A percentile compares a stretch with the other conserved stretches of the same genome.
Conservation (phyloP, 1,139 yeast species). For the Blastobotrys serpentis region DNA sequence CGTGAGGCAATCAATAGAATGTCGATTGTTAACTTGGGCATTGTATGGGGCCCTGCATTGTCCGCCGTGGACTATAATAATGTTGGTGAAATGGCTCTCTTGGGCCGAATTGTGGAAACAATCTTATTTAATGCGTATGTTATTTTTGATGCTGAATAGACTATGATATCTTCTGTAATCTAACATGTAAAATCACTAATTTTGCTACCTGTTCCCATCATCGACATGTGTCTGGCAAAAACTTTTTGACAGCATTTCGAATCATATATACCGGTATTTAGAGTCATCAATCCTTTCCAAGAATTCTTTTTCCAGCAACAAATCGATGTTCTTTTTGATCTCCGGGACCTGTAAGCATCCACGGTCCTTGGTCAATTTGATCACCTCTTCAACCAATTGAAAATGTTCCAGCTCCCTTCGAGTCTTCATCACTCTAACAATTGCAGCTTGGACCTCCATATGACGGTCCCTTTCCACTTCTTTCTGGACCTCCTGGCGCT, state of each 20-base stretch:
- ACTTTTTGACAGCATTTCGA: too few relatives aligned
- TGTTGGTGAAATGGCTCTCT: conserved; percentile 76
- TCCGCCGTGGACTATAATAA: conserved; percentile 63
- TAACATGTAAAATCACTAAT: background rate
- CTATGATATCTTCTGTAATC: background rate
- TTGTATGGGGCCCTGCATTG: conserved; percentile 93
- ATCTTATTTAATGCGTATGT: conserved; percentile 80
- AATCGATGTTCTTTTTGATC: conserved; percentile 38
- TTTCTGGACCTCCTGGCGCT: conserved; percentile 17
- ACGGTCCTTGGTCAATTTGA: conserved; percentile 32
- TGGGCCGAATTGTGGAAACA: conserved; percentile 81
- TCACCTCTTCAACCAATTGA: conserved; percentile 36
- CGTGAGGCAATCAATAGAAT: conserved; percentile 68
- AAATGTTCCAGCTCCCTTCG: conserved; percentile 37
- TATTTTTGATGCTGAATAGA: conserved; percentile 69
- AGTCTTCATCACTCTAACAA: conserved; percentile 40
- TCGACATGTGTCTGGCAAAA: too few relatives aligned
- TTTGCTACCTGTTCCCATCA: too few relatives aligned
- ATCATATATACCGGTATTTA: conserved; percentile 17
- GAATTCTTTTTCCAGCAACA: conserved; percentile 36
- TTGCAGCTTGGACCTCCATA: conserved; percentile 40
- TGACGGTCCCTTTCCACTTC: conserved; percentile 36
- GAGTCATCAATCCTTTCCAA: conserved; percentile 29
- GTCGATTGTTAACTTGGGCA: conserved; percentile 75
- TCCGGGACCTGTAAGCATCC: conserved; percentile 33